Conservation (phyloP, 2,329 filamentous ascomycete genomes). For the Exophiala oligosperma region DNA sequence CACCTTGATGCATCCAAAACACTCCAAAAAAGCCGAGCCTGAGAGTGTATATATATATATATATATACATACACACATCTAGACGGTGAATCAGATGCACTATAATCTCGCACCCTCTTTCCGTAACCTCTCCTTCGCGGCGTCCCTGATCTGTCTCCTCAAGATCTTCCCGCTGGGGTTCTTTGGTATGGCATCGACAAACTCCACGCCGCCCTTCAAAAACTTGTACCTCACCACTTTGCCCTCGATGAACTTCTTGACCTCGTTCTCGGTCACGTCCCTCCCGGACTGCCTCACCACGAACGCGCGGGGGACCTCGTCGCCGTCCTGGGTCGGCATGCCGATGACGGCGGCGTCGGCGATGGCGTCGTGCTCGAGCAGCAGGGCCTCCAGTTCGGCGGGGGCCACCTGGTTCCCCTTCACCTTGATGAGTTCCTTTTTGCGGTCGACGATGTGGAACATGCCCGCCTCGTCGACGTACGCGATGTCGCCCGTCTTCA, state of each 20-base stretch:
- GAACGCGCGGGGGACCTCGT: conserved; percentile 43
- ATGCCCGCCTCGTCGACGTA: conserved; percentile 37
- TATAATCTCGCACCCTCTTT: conserved; percentile 22
- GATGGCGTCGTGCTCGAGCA: conserved; percentile 47
- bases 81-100: too few relatives aligned
- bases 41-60: too few relatives aligned
- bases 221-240: conserved; percentile 50
- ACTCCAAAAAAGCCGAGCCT: too few relatives aligned
- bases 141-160: conserved; percentile 29
- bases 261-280: conserved; percentile 40
- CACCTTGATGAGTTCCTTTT: conserved; percentile 59
- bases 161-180: conserved; percentile 53
- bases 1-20: too few relatives aligned
- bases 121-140: conserved; percentile 17
- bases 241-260: conserved; percentile 30
- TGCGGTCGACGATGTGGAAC: conserved; percentile 68
- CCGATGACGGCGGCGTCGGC: conserved; percentile 51
- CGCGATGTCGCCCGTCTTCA: conserved; percentile 62
- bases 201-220: conserved; percentile 48
- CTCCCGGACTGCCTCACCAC: conserved; percentile 37
- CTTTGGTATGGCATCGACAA: conserved; percentile 51
- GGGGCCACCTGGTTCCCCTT: conserved; percentile 55
- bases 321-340: conserved; percentile 37
- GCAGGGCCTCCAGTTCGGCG: conserved; percentile 47
- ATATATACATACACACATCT: too few relatives aligned